A percentile compares a stretch with the other conserved stretches of the same genome.
Conservation (phyloP, 1,139 yeast genomes). For the Arxiozyma bovina region DNA sequence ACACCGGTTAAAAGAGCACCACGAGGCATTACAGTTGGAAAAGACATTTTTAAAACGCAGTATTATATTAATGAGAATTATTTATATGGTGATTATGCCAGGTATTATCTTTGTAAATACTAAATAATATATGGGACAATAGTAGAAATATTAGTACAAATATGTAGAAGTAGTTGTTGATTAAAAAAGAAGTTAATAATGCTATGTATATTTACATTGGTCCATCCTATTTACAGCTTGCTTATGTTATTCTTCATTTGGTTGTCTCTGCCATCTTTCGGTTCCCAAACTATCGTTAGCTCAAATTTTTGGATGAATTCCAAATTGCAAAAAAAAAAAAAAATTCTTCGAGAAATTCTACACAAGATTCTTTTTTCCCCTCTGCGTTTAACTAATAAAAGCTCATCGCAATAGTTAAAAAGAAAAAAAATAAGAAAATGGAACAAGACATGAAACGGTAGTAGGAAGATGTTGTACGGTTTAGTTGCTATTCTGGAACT, state of each 20-base stretch:
- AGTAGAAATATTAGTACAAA: no score
- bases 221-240: no score
- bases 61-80: neutral
- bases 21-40: conserved; percentile 15
- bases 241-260: neutral
- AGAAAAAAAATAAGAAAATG: neutral
- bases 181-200: no score
- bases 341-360: neutral
- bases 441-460: neutral
- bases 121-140: no score
- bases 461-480: neutral
- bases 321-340: neutral
- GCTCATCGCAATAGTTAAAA: neutral
- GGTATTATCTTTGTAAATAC: no score
- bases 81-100: neutral
- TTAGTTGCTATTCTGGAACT: neutral
- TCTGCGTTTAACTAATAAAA: neutral
- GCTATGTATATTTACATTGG: neutral
- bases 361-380: neutral
- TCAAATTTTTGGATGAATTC: neutral
- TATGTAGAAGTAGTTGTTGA: no score
- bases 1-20: conserved; percentile 41
- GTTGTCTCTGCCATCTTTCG: neutral
- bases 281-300: neutral
- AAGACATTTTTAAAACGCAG: conserved; percentile 15